Conservation (phyloP, 768 basidiomycete species). For the Tricholoma sp. region DNA sequence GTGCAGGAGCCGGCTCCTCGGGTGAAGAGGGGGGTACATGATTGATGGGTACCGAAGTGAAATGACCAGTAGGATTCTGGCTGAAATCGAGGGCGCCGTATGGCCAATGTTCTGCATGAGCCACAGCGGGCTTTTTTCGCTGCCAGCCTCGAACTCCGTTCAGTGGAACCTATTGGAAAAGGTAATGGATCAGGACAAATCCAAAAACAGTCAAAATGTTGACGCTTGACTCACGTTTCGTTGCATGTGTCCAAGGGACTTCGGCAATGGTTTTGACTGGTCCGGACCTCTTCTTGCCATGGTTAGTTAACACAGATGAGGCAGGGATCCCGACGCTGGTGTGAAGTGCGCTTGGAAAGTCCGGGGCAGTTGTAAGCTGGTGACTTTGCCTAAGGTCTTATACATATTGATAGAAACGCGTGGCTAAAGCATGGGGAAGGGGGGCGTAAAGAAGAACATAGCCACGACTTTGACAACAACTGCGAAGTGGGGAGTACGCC, state of each 20-base stretch:
- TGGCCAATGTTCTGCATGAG: neutral
- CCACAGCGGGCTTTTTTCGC: neutral
- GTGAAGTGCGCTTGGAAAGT: neutral
- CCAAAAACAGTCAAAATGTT: neutral
- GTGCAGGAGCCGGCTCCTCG: neutral
- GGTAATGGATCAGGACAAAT: neutral
- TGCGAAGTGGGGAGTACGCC: neutral
- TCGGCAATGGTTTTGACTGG: neutral
- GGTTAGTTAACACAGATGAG: neutral
- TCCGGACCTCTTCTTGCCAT: neutral
- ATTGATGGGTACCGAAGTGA: neutral
- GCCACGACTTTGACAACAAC: constrained; percentile 4
- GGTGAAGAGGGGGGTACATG: neutral
- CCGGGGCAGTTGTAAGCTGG: neutral
- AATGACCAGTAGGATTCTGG: neutral
- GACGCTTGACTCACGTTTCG: neutral
- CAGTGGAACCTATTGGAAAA: neutral
- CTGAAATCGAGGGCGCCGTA: neutral
- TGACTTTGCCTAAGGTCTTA: neutral
- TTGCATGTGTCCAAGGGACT: neutral
- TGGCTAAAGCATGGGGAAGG: constrained; percentile 3
- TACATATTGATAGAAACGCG: neutral
- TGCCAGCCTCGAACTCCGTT: neutral
- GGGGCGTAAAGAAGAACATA: constrained; percentile 3
- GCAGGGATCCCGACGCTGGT: neutral